Base-by-base conservation (phyloP, 164 flowering plant genomes). In the Stephania yunnanensis region DNA sequence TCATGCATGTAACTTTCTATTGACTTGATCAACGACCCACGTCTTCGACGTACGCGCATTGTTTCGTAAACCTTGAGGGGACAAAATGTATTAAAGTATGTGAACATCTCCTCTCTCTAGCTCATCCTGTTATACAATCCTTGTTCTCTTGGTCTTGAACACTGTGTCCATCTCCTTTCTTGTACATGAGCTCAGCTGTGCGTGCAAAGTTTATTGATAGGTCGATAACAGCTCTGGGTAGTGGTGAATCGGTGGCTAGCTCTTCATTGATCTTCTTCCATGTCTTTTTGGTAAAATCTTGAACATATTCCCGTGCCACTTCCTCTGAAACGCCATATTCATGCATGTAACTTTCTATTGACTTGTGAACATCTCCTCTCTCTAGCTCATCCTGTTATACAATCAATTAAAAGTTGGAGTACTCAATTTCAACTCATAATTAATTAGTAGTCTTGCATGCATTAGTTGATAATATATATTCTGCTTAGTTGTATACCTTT, bases 341-440 rank as follows among this genome's bases (percentile, higher is more conserved):
- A 52, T 71, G 73, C 73, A 50, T 48, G 63, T 71, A 48, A 50
- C 63, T 10, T 22, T 71, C 63, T 12, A 71, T 52, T 10, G 20
- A 20, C 58, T 68, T 69, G 52, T 36, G 63, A 71, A 25, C 44
- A 71, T 71, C 73, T 20, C 73, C 73, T 71, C 73, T 46, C 50
- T 19, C 73, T 22, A 71, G 12, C 36, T 71, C 61, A 20, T 46
- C 73, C 73, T 71, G n/a, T n/a, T 58, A 17, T 6, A 58, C n/a
- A 58, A 58, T 10, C 11, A 11, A 58, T 58, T 58, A 58, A 4
- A 58, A 58, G 22, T 58, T 58, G n/a, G 6, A 17, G 6, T 4
- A 58, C 65, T 52, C 22, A 5, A 7, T 58, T 58, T 61, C 10
- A 19, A 25, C 8, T 61, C 9, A 61, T n/a, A n/a, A n/a, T n/a